These are phyloP conservation scores for Ceratocystis ficicola DNA, from an alignment of 2,329 filamentous ascomycete genomes.

Conservation along the genomic window DNA sequence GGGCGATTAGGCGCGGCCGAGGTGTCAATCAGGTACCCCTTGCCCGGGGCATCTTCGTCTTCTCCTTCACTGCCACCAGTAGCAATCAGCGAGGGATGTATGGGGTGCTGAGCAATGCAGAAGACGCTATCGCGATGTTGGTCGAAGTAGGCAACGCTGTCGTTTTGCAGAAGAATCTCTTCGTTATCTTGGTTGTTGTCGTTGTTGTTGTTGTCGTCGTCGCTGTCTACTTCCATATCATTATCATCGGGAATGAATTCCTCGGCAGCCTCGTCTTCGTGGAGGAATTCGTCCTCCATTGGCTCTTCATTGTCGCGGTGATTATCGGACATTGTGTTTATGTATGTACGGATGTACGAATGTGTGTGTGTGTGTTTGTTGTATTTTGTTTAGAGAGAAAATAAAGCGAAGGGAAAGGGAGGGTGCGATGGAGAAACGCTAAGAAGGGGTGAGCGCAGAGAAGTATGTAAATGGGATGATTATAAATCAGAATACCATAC, in stretches of 20 bases:
- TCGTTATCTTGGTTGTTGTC: conserved; percentile 32
- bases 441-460: neutral
- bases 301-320: conserved; percentile 15
- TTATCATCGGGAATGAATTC: conserved; percentile 30
- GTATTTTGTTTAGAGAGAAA: neutral
- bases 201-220: conserved; percentile 50
- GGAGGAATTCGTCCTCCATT: conserved; percentile 20
- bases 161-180: conserved; percentile 75
- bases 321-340: conserved; percentile 14
- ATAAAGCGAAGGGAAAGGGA: neutral
- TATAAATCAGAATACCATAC: conserved; percentile 5
- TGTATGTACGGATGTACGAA: no score
- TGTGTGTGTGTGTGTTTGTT: neutral
- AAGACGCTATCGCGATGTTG: conserved; percentile 83
- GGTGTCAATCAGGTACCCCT: conserved; percentile 75
- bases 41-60: conserved; percentile 52
- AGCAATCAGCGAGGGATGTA: conserved; percentile 62
- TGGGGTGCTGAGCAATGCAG: conserved; percentile 84
- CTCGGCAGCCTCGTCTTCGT: conserved; percentile 24
- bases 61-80: conserved; percentile 65
- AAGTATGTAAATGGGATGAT: neutral
- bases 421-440: neutral
- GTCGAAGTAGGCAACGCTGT: conserved; percentile 89
- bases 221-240: conserved; percentile 71
- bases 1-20: conserved; percentile 50